Evolutionary conservation across 1,139 yeast species (phyloP), one percentile per base, ranked within the genome.

Genomic region (Saccharomyces hybrid): DNA sequence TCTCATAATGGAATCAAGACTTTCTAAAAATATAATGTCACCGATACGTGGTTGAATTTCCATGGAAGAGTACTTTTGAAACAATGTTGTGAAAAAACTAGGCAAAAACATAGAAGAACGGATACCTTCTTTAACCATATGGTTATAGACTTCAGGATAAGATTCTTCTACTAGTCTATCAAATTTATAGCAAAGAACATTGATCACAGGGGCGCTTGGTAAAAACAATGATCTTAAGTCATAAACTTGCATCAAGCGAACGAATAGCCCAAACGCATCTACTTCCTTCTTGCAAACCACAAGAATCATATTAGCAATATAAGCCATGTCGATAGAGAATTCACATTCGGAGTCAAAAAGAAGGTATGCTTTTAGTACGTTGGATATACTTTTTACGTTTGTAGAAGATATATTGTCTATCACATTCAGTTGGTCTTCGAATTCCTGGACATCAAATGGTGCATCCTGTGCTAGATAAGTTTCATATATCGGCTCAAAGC

Each of bases 201-300:
- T 90, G 61, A 90, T 75, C 1, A 96, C 97, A 14, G 90, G 89
- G 96, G 90, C 89, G 49, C 86, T 95, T 0, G 95, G 89, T 56
- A 86, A 70, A 69, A 82, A 91, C 56, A 90, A 71, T 13, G 82
- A 81, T 56, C 96, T 76, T 58, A 90, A 75, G 31, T 81, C 81
- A 67, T 91, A 91, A 44, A 81, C 84, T 65, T 85, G 83, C 96
- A 91, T 88, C 58, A 91, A 75, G 51, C 83, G 82, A 9, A 84
- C 88, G 55, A 90, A 75, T 60, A 89, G 70, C 59, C 91, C 81
- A 71, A 90, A 91, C 5, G 96, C 83, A 7, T 34, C 23, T 5
- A 38, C 6, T 20, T 57, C 60, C 30, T 58, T 56, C 4, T 34
- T 14, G n/a, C 42, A 31, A 25, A 42, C 48, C 13, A 2, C 9